Conservation (phyloP, 306 rosid species). For the Quercus suber region DNA sequence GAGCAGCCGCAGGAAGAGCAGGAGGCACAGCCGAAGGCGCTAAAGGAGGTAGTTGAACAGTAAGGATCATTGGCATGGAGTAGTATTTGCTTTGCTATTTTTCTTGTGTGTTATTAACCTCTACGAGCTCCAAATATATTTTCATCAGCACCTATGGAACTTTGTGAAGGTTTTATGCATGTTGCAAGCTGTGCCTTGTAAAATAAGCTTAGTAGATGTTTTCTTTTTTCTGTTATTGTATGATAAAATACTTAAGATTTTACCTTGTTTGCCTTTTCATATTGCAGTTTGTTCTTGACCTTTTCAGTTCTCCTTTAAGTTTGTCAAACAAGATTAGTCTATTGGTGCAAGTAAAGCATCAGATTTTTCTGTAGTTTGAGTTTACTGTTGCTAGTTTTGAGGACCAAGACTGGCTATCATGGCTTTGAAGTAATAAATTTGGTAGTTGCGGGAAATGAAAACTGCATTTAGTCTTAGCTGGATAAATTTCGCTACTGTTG, state of each 20-base stretch:
- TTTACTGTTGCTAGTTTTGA: background rate
- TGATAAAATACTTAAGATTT: constrained; percentile 9
- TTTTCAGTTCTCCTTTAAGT: background rate
- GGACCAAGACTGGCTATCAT: background rate
- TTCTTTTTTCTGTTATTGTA: constrained; percentile 1
- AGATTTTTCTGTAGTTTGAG: background rate
- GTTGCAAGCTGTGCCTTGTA: constrained; percentile 17
- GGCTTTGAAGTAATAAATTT: background rate
- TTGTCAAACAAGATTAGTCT: background rate
- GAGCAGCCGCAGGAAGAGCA: constrained; percentile 63
- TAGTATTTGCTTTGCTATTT: background rate
- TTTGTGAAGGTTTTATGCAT: constrained; percentile 13
- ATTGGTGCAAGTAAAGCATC: background rate
- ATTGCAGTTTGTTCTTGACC: background rate
- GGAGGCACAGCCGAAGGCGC: constrained; percentile 57
- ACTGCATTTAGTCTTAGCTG: background rate
- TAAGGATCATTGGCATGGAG: constrained; percentile 7
- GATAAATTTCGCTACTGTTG: background rate
- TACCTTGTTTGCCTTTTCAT: constrained; percentile 18
- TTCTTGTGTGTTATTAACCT: background rate
- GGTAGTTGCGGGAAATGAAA: background rate
- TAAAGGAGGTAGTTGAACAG: constrained; percentile 19
- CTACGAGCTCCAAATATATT: background rate
- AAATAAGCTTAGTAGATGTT: constrained; percentile 24
- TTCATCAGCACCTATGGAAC: background rate